Evolutionary conservation across 2,329 filamentous ascomycete species (phyloP), one percentile per base, ranked within the genome.

Genomic region (Hypoxylon sp.): DNA sequence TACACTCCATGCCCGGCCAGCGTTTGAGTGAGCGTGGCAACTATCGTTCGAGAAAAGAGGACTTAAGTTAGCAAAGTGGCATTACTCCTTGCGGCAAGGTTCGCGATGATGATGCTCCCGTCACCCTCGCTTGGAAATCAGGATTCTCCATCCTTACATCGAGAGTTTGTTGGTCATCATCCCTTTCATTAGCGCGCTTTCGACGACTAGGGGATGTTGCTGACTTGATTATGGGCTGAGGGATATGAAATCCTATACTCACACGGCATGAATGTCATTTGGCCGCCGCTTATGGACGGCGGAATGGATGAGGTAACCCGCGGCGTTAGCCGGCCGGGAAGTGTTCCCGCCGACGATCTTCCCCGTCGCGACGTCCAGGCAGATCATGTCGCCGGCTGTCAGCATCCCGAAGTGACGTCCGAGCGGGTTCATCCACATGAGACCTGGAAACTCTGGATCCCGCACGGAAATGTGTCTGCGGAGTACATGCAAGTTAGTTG

Each of bases 301-400:
- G 6, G 83, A 84, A 77, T 92, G 90, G 68, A 93, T 92, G 65
- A 87, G 78, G 72, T 89, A 91, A 5, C 89, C 90, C 0, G 89
- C 88, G 3, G 85, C 84, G 74, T 92, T 92, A 48, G 84, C 84
- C 1, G 89, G 85, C 30, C 84, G 80, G 13, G 76, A 82, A 60
- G 79, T 81, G 70, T 89, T 89, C 1, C 89, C 89, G 15, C 87
- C 88, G 4, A 90, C 82, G 8, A 89, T 82, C 15, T 84, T 83
- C n/a, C 89, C 89, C 10, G 78, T 76, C 47, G 72, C 72, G 59
- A 82, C 80, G 65, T 91, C 85, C 1, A 91, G 82, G 44, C 89
- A 83, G 49, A 91, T 85, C 84, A 91, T 87, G 72, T 91, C 89
- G 1, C 81, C 84, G 0, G 88, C 87, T 64, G 85, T 87, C 51